Evolutionary conservation across 768 basidiomycete genomes (phyloP), one percentile per base, ranked within the genome.

Genomic region (Termitomyces sp.): DNA sequence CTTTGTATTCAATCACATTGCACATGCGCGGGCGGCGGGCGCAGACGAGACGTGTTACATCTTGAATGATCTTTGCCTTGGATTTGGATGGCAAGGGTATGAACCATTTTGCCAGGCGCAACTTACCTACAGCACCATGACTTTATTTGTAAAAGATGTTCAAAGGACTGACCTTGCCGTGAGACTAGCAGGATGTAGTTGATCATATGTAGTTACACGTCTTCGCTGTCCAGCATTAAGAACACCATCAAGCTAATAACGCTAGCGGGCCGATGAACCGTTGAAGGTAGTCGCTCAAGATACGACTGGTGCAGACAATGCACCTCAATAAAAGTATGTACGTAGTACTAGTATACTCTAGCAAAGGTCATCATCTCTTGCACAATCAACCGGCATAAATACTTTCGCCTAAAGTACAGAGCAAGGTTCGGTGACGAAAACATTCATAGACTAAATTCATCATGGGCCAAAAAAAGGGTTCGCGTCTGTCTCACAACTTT

Each of bases 1-100:
- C 95, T 77, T 95, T 97, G 79, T 97, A 97, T 70, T 98, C 96
- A 40, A 98, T 73, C 67, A 98, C 89, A 74, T 98, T 98, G 70
- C 94, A 97, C 93, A 94, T 95, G 55, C 89, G 81, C 50, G 91
- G 91, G 58, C 91, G 81, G 51, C 96, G 82, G 52, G 88, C 91
- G 45, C 96, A 79, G 32, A 98, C 94, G 36, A 97, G 82, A 72
- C 95, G 93, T 1, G 94, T 95, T 32, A 98, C 90, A 68, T 98
- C 96, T 74, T 93, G 95, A 62, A 97, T 87, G 68, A 96, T 94
- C 82, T 95, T 96, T 55, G 82, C 81, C 72, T 93, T 95, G 36
- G 78, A 76, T 72, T 94, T 93, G 22, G 87, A 78, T 32, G 89
- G 77, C 72, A 95, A 79, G 1, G 96, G 91, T 20, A 84, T 81